A percentile compares a stretch with the other conserved stretches of the same genome.
These are phyloP conservation scores for Andrographis paniculata DNA, from an alignment of 305 asterid genomes.

Conservation along the genomic window DNA sequence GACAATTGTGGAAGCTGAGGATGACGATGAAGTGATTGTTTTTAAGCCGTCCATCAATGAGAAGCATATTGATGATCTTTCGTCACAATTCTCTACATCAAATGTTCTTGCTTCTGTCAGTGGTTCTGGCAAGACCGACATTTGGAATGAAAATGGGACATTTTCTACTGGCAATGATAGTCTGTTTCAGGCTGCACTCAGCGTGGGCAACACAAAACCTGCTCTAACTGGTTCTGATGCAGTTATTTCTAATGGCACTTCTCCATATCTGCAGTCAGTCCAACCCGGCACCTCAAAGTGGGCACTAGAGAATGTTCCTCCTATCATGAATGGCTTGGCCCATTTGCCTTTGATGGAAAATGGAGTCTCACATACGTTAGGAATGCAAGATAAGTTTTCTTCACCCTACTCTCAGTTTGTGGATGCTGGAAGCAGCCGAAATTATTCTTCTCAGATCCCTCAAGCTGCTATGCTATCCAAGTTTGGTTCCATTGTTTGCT, in stretches of 20 bases:
- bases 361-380: conserved; percentile 30
- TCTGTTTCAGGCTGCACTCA: conserved; percentile 29
- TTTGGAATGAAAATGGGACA: conserved; percentile 31
- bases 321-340: conserved; percentile 42
- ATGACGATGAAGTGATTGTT: conserved; percentile 87
- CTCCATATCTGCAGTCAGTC: conserved; percentile 38
- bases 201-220: conserved; percentile 29
- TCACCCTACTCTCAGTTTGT: conserved; percentile 40
- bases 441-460: conserved; percentile 31
- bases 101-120: conserved; percentile 30
- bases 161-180: conserved; percentile 38
- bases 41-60: conserved; percentile 66
- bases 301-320: conserved; percentile 40
- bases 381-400: conserved; percentile 43
- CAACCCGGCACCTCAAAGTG: conserved; percentile 39
- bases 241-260: conserved; percentile 22
- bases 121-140: conserved; percentile 24
- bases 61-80: conserved; percentile 40
- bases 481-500: conserved; percentile 36
- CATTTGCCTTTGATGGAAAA: conserved; percentile 49
- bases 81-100: conserved; percentile 29
- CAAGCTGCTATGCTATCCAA: conserved; percentile 40
- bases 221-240: conserved; percentile 17
- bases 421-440: conserved; percentile 26
- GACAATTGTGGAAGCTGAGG: conserved; percentile 45